Evolutionary conservation across 257 asterid species (phyloP).

Genomic region (Leonotis leonurus): DNA sequence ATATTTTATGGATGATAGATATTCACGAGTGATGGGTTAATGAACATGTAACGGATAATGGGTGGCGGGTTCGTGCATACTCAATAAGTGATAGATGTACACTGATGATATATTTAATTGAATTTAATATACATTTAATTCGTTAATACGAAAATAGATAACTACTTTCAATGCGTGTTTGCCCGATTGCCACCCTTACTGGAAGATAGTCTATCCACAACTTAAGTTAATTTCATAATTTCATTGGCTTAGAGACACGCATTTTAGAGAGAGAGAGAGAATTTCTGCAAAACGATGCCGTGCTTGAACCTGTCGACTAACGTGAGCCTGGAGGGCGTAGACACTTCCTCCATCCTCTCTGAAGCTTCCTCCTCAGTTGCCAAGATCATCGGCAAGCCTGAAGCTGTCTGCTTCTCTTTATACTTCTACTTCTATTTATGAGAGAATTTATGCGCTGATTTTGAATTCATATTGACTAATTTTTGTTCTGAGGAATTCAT

Average conservation of each 20-base stretch:
- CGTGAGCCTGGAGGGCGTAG: slow-evolving; percentile 76
- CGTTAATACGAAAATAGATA: too few species aligned
- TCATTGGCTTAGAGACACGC: neutral
- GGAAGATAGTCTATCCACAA: neutral
- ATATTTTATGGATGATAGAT: too few species aligned
- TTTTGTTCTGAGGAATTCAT: neutral
- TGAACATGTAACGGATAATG: too few species aligned
- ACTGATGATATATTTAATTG: too few species aligned
- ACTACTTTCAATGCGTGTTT: too few species aligned
- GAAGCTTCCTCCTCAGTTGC: slow-evolving; percentile 91
- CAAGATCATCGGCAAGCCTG: slow-evolving; percentile 86
- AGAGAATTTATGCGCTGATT: neutral
- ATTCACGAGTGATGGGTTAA: too few species aligned
- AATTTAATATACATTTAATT: too few species aligned
- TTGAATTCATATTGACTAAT: neutral
- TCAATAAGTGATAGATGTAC: too few species aligned
- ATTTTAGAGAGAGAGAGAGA: neutral
- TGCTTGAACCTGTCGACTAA: slow-evolving; percentile 84
- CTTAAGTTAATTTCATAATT: neutral
- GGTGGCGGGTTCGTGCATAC: too few species aligned
- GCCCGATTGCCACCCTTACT: too few species aligned
- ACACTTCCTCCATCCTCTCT: slow-evolving; percentile 76
- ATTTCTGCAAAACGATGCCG: slow-evolving; percentile 59
- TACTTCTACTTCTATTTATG: neutral
- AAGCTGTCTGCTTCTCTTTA: slow-evolving; percentile 40